These are phyloP conservation scores for Rhizoclosmatium globosum DNA, from an alignment of 192 early-diverging fungal genomes.

Conservation along the genomic window DNA sequence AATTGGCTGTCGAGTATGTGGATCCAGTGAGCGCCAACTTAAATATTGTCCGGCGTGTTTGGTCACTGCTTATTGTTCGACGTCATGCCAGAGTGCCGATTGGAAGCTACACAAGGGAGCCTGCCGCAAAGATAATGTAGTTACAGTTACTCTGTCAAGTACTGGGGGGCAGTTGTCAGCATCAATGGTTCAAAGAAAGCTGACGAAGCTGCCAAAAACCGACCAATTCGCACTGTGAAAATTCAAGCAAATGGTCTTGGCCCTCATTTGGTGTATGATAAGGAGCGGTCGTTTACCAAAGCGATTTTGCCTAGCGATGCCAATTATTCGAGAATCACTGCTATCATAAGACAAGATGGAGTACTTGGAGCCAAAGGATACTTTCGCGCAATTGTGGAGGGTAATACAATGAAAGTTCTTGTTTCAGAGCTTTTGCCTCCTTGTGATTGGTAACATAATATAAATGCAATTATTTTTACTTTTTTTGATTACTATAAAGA, in stretches of 20 bases:
- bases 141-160: not conserved
- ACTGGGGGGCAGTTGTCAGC: not conserved
- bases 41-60: not conserved
- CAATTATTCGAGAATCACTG: not conserved
- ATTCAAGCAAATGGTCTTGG: not conserved
- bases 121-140: not conserved
- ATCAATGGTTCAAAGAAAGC: not conserved
- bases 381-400: not conserved
- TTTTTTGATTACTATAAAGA: too few species aligned
- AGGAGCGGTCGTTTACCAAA: not conserved
- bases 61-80: not conserved
- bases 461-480: too few species aligned
- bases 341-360: not conserved
- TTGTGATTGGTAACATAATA: not conserved
- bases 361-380: not conserved
- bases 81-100: not conserved
- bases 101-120: slow-evolving; percentile 7
- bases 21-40: not conserved
- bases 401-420: not conserved
- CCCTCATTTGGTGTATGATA: not conserved
- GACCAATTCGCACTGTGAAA: slow-evolving; percentile 5
- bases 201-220: not conserved
- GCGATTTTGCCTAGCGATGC: not conserved
- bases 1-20: not conserved
- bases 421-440: not conserved